Percentiles rank a stretch among this genome's conserved stretches.
These are phyloP conservation scores for Claviceps sp. DNA, from an alignment of 2,329 filamentous ascomycete genomes.

Conservation along the genomic window DNA sequence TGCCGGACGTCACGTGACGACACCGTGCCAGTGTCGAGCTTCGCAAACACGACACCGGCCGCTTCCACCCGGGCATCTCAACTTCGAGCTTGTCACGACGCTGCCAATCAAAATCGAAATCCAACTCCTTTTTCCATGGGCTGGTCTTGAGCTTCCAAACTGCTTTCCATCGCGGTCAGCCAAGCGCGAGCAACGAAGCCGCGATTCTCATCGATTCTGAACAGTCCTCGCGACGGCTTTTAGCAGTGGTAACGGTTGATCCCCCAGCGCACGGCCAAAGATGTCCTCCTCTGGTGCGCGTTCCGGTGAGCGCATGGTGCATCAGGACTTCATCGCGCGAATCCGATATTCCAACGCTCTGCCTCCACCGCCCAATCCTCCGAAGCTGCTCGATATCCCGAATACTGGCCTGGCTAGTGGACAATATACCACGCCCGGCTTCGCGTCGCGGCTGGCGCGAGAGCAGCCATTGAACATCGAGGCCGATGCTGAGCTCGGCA, in stretches of 20 bases:
- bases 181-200: not conserved
- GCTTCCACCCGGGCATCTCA: too few relatives aligned
- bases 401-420: conserved; percentile 78
- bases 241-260: not conserved
- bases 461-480: conserved; percentile 95
- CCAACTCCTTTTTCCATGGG: too few relatives aligned
- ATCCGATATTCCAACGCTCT: conserved; percentile 93
- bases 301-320: conserved; percentile 47
- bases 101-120: too few relatives aligned
- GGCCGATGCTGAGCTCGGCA: conserved; percentile 91
- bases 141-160: not conserved
- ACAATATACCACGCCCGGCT: conserved; percentile 81
- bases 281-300: conserved; percentile 24
- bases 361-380: conserved; percentile 83
- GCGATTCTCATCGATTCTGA: not conserved
- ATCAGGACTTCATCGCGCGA: conserved; percentile 95
- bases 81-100: too few relatives aligned
- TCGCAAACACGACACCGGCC: too few relatives aligned
- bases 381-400: conserved; percentile 93
- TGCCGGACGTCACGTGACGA: too few relatives aligned
- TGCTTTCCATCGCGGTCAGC: not conserved
- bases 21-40: too few relatives aligned
- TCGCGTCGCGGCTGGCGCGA: conserved; percentile 75
- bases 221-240: not conserved
- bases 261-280: not conserved